A percentile compares a stretch with the other conserved stretches of the same genome.
Evolutionary conservation across 208 protist species (phyloP).

Genomic region (Trypanosoma rangeli): DNA sequence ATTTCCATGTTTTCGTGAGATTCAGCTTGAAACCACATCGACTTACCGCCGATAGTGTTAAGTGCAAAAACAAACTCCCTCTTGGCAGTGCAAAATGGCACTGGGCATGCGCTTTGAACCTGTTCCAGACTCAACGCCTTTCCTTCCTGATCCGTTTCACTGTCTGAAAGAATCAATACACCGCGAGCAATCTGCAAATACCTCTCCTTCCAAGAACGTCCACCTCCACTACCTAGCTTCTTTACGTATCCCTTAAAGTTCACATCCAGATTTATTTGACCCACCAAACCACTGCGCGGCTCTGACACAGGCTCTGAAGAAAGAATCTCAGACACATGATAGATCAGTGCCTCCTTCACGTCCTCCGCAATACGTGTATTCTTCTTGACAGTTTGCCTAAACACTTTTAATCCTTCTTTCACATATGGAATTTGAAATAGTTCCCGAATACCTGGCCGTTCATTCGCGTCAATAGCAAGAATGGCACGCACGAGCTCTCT

Average conservation of each 20-base stretch:
- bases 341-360: conserved; percentile 59
- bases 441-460: conserved; percentile 65
- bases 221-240: conserved; percentile 62
- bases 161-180: conserved; percentile 74
- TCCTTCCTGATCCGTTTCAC: conserved; percentile 60
- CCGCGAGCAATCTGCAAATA: conserved; percentile 73
- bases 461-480: conserved; percentile 69
- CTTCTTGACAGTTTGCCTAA: conserved; percentile 82
- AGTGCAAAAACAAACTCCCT: conserved; percentile 80
- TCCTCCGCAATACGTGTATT: conserved; percentile 64
- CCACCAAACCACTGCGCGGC: conserved; percentile 34
- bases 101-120: conserved; percentile 79
- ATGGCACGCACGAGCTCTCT: conserved; percentile 61
- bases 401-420: conserved; percentile 74
- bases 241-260: conserved; percentile 65
- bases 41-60: conserved; percentile 81
- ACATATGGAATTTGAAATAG: conserved; percentile 80
- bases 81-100: conserved; percentile 51
- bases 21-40: conserved; percentile 80
- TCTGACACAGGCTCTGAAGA: conserved; percentile 34
- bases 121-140: conserved; percentile 82
- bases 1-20: conserved; percentile 77
- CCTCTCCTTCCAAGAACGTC: conserved; percentile 68
- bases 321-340: conserved; percentile 71
- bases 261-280: conserved; percentile 76